Evolutionary conservation across 2,329 filamentous ascomycete genomes (phyloP), one percentile per base, ranked within the genome.

Genomic region (Zalaria obscura): DNA sequence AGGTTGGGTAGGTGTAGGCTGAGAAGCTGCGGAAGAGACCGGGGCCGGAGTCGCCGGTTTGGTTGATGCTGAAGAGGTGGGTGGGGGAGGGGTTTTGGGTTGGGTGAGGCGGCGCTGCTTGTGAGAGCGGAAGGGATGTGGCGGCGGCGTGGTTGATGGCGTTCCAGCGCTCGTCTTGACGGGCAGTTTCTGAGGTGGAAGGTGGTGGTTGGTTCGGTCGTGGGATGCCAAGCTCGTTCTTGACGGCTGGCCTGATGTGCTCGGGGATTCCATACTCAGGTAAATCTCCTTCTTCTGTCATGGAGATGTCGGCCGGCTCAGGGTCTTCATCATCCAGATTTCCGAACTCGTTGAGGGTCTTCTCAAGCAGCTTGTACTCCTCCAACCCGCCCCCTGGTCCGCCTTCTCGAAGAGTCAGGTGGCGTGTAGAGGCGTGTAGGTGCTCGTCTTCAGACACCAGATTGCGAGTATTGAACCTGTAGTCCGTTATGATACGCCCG

Each of bases 331-430:
- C 55, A 27, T 60, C 56, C 6, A 59, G 47, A 28, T 52, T 53
- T 26, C 56, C 55, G 42, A 63, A 59, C 18, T 63, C 58, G 25
- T 52, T 54, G 11, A 64, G 43, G 0, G 51, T 53, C 11, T 53
- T 52, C 44, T 63, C 60, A 8, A 63, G 55, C 6, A 64, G 55
- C 45, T 66, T 68, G 56, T 72, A 78, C 48, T 76, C 71, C 46
- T 74, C 72, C 3, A 75, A 55, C 1, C 69, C 74, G 29, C 72
- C 74, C 9, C 72, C 68, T 3, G 47, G 46, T 4, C 61, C 65
- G 2, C 63, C 64, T 38, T 65, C 53, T 3, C 63, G 60, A n/a
- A 71, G 55, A 29, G 62, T 64, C 10, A 60, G 48, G 36, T 60
- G 52, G 42, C 56, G 49, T 47, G 61, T 53, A 45, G 57, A 55